These are phyloP conservation scores for Puccinia polysora DNA, from an alignment of 1,284 basidiomycete species.

Conservation along the genomic window DNA sequence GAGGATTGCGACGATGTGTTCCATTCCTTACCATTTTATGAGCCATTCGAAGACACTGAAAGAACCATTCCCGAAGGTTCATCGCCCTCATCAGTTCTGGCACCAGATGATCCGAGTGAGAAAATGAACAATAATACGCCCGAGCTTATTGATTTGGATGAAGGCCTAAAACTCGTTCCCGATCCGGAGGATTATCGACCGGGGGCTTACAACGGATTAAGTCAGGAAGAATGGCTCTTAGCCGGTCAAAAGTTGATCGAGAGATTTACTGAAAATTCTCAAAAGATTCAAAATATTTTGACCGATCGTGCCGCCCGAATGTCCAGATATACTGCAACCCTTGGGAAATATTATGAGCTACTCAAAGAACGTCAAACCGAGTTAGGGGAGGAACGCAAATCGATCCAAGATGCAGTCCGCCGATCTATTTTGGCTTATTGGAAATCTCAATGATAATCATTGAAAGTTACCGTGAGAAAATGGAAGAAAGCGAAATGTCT, in stretches of 20 bases:
- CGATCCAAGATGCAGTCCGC: constrained; percentile 4
- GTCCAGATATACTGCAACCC: constrained; percentile 1
- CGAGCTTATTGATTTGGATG: constrained; percentile 1
- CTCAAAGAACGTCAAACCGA: not conserved
- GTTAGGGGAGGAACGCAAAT: constrained; percentile 1
- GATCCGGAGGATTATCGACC: constrained; percentile 5
- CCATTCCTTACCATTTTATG: constrained; percentile 8
- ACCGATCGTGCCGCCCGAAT: not conserved
- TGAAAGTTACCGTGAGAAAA: too few relatives aligned
- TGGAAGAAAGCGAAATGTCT: too few relatives aligned
- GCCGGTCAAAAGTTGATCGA: constrained; percentile 19
- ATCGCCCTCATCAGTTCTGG: not conserved
- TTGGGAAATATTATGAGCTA: not conserved
- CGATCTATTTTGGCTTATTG: constrained; percentile 4
- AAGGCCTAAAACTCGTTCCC: constrained; percentile 8
- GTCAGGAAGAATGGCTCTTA: not conserved
- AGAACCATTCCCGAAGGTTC: not conserved
- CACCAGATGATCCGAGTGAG: too few relatives aligned
- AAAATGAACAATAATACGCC: not conserved
- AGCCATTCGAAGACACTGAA: constrained; percentile 7
- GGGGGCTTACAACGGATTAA: not conserved
- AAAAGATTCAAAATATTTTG: constrained; percentile 1
- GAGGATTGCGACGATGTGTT: not conserved
- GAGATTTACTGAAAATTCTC: not conserved
- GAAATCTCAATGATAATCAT: too few relatives aligned